These are phyloP conservation scores for Ganoderma sinense DNA, from an alignment of 1,284 basidiomycete genomes.

Conservation along the genomic window DNA sequence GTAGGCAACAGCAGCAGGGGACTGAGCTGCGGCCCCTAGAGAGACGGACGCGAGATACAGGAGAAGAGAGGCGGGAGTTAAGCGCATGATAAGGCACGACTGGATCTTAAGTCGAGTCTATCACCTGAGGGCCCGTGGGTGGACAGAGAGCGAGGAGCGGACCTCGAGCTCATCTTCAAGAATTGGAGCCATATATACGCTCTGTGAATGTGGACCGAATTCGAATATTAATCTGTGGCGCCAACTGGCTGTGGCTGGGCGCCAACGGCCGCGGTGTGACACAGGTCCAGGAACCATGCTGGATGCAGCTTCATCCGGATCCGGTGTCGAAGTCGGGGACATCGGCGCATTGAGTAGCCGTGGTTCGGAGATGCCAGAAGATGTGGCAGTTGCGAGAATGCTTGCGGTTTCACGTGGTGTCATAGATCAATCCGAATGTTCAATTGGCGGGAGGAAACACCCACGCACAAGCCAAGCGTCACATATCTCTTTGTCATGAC, in stretches of 20 bases:
- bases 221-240: no score
- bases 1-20: conserved; percentile 32
- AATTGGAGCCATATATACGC: background rate
- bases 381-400: background rate
- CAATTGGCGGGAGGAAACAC: background rate
- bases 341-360: background rate
- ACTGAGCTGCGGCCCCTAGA: conserved; percentile 19
- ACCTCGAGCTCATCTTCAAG: background rate
- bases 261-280: background rate
- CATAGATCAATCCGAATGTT: background rate
- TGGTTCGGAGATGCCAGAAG: background rate
- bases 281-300: background rate
- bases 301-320: background rate
- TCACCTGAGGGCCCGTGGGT: background rate
- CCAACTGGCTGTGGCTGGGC: background rate
- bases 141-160: background rate
- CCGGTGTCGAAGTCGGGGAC: background rate
- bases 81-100: conserved; percentile 1
- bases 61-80: background rate
- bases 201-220: background rate
- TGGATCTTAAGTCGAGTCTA: background rate
- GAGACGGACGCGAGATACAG: conserved; percentile 7
- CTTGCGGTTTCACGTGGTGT: background rate
- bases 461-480: background rate
- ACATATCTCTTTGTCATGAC: background rate